phyloP scores from a whole-genome alignment of 768 basidiomycete species.

The Pleurotus salmoneostramineus region DNA sequence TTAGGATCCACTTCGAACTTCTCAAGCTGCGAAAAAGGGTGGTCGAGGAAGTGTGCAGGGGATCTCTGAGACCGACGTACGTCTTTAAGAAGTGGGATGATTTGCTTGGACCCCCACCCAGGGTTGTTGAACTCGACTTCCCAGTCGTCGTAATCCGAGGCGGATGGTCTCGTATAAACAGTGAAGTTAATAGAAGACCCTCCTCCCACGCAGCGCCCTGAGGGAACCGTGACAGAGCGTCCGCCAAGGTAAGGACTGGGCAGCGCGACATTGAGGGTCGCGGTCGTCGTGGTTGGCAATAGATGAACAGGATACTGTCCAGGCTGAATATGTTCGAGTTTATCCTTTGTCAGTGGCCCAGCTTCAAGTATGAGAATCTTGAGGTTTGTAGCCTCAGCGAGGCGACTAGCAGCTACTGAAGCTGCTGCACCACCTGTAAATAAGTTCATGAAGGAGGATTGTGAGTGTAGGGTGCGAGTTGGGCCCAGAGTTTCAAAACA shows the following conservation, averaged over 20 bases:
- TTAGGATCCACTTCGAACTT: slow-evolving; percentile 27
- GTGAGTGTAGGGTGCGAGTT: neutral
- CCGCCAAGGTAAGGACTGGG: slow-evolving; percentile 12
- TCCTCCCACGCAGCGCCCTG: slow-evolving; percentile 20
- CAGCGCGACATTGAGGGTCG: slow-evolving; percentile 9
- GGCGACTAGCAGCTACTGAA: slow-evolving; percentile 20
- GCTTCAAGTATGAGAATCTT: slow-evolving; percentile 22
- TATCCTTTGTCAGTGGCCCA: slow-evolving; percentile 16
- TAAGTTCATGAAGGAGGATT: neutral
- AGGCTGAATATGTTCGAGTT: slow-evolving; percentile 17
- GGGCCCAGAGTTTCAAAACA: neutral
- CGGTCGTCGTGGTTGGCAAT: slow-evolving; percentile 13
- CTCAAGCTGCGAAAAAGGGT: slow-evolving; percentile 24
- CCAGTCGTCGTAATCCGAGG: slow-evolving; percentile 25
- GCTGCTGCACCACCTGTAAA: slow-evolving; percentile 21
- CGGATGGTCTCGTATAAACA: slow-evolving; percentile 17
- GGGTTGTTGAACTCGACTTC: slow-evolving; percentile 13
- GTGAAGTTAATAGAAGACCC: slow-evolving; percentile 15
- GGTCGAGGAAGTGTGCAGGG: neutral
- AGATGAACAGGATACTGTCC: slow-evolving; percentile 14
- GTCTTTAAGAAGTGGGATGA: slow-evolving; percentile 21
- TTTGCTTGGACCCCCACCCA: slow-evolving; percentile 19
- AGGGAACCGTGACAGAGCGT: slow-evolving; percentile 10
- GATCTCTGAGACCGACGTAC: slow-evolving; percentile 4
- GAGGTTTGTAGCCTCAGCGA: slow-evolving; percentile 17